A percentile compares a stretch with the other conserved stretches of the same genome.
Evolutionary conservation across 208 protist genomes (phyloP).

Genomic region (Crithidia mellificae): DNA sequence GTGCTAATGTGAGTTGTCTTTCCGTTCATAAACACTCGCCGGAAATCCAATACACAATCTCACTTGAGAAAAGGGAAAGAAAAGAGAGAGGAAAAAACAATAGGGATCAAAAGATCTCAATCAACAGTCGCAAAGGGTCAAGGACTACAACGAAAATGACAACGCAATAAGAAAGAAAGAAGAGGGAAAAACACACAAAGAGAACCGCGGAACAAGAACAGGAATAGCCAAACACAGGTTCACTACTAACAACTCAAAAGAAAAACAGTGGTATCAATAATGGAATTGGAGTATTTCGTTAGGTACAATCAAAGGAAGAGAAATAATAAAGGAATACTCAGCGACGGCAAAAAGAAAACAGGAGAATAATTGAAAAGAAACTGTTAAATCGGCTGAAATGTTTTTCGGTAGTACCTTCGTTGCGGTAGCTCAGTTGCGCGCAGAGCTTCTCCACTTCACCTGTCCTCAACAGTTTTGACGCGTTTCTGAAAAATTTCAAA

Average conservation of each 20-base stretch:
- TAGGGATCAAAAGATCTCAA: too few species aligned
- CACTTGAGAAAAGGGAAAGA: too few species aligned
- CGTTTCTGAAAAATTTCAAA: background rate
- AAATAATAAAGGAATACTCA: background rate
- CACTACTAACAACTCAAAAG: background rate
- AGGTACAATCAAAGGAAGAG: background rate
- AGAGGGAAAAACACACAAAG: too few species aligned
- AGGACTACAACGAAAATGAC: too few species aligned
- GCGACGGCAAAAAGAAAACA: background rate
- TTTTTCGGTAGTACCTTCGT: background rate
- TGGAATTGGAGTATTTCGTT: background rate
- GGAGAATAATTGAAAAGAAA: conserved; percentile 6
- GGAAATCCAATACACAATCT: too few species aligned
- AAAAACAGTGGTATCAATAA: background rate
- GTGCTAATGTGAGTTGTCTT: too few species aligned
- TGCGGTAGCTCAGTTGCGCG: background rate
- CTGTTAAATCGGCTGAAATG: background rate
- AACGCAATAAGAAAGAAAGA: too few species aligned
- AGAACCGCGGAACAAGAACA: too few species aligned
- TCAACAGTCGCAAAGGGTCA: too few species aligned
- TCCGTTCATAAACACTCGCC: too few species aligned
- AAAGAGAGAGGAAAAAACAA: too few species aligned
- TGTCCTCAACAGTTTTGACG: background rate
- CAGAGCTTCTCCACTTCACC: background rate
- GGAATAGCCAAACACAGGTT: too few species aligned